Evolutionary conservation across 176 grass and related monocot species (phyloP).

Genomic region (Canna indica): DNA sequence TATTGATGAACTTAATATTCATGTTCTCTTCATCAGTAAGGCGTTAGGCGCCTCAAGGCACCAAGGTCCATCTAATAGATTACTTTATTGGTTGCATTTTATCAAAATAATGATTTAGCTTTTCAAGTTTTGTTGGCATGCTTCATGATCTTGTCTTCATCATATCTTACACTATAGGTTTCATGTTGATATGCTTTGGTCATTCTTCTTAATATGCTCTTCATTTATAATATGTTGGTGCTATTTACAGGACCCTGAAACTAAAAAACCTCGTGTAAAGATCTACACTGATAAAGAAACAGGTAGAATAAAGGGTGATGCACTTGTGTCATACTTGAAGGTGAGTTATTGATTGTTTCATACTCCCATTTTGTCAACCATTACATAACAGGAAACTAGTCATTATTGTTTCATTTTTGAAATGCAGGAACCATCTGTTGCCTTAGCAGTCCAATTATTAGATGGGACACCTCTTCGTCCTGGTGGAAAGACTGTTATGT

Average conservation of each 20-base stretch:
- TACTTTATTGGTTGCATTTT: neutral
- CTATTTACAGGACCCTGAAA: slow-evolving; percentile 65
- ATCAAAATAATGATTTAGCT: neutral
- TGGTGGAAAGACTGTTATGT: slow-evolving; percentile 69
- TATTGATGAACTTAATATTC: no score
- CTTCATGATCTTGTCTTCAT: neutral
- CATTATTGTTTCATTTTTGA: slow-evolving; percentile 18
- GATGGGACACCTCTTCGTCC: slow-evolving; percentile 71
- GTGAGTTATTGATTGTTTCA: slow-evolving; percentile 19
- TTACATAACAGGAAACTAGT: neutral
- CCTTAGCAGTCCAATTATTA: slow-evolving; percentile 69
- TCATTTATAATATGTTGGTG: slow-evolving; percentile 8
- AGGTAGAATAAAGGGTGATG: slow-evolving; percentile 76
- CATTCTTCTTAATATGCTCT: slow-evolving; percentile 7
- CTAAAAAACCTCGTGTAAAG: slow-evolving; percentile 82
- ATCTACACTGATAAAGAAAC: slow-evolving; percentile 80
- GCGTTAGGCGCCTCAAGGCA: no score
- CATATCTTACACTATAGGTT: neutral
- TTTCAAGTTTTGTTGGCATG: neutral
- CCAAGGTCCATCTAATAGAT: no score
- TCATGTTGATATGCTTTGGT: slow-evolving; percentile 12
- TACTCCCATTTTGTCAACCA: neutral
- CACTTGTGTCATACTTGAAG: slow-evolving; percentile 88
- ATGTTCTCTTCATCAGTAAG: no score
- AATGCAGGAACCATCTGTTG: slow-evolving; percentile 81